Evolutionary conservation across 768 basidiomycete genomes (phyloP).

Genomic region (Tricholoma sp.): DNA sequence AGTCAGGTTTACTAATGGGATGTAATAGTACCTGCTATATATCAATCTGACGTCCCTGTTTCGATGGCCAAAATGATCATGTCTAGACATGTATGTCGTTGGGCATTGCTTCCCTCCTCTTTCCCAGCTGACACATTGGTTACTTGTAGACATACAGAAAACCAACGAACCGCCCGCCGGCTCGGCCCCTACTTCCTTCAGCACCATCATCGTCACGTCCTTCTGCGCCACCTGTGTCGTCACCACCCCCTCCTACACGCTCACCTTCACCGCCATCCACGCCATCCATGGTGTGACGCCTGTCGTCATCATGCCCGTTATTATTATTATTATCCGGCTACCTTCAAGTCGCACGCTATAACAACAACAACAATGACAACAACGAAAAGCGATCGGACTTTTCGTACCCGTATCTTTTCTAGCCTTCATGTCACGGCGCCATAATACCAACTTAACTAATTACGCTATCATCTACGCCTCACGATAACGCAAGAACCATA

Average conservation of each 20-base stretch:
- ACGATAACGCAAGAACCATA: constrained; percentile 2
- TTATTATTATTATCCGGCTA: constrained; percentile 16
- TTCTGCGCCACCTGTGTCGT: constrained; percentile 3
- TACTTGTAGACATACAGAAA: constrained; percentile 16
- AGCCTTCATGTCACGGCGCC: neutral
- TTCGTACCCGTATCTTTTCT: neutral
- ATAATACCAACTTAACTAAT: neutral
- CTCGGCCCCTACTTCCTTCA: constrained; percentile 9
- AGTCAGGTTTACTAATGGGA: neutral
- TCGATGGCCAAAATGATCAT: constrained; percentile 52
- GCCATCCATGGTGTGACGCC: constrained; percentile 17
- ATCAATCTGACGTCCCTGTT: constrained; percentile 36
- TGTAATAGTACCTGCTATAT: constrained; percentile 34
- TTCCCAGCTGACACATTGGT: neutral
- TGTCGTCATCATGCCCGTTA: constrained; percentile 5
- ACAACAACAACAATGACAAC: neutral
- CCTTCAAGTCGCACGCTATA: constrained; percentile 2
- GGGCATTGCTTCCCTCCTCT: neutral
- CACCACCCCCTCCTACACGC: neutral
- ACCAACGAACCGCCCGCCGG: constrained; percentile 18
- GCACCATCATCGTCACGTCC: constrained; percentile 1
- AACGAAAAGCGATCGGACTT: neutral
- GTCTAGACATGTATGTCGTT: constrained; percentile 41
- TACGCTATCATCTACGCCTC: neutral
- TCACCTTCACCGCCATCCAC: neutral